These are phyloP conservation scores for Solanum sitiens DNA, from an alignment of 257 asterid genomes.

Conservation along the genomic window DNA sequence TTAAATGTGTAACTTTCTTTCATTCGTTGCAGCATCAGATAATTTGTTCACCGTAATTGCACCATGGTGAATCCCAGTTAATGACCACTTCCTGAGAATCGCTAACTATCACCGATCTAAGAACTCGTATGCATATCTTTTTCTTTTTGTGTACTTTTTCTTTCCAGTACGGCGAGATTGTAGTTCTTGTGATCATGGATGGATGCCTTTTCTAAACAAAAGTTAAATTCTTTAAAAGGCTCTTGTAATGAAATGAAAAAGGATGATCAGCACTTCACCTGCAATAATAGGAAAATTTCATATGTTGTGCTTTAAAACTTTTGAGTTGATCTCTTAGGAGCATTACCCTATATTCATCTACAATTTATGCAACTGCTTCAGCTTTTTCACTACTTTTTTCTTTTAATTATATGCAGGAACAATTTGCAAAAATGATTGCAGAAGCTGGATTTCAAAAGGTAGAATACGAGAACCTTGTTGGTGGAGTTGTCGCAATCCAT, in stretches of 20 bases:
- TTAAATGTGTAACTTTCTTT: neutral
- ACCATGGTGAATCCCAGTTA: neutral
- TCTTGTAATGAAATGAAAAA: neutral
- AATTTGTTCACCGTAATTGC: neutral
- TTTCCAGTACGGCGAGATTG: neutral
- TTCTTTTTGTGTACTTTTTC: neutral
- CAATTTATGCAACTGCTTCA: neutral
- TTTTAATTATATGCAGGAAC: slow-evolving; percentile 40
- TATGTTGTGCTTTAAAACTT: neutral
- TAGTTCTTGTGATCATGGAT: neutral
- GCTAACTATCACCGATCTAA: neutral
- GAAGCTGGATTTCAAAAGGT: slow-evolving; percentile 90
- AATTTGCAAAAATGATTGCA: slow-evolving; percentile 75
- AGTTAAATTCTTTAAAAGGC: neutral
- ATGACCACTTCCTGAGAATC: neutral
- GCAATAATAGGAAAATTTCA: neutral
- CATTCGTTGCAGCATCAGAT: neutral
- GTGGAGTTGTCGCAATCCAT: slow-evolving; percentile 93
- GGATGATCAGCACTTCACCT: neutral
- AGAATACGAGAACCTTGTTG: slow-evolving; percentile 87
- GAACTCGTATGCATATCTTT: neutral
- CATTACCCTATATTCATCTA: neutral
- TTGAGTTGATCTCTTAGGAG: neutral
- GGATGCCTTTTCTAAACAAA: neutral
- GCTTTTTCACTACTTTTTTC: neutral